Base-by-base conservation (phyloP, 2,329 filamentous ascomycete species). In the Sclerotinia spermophila region DNA sequence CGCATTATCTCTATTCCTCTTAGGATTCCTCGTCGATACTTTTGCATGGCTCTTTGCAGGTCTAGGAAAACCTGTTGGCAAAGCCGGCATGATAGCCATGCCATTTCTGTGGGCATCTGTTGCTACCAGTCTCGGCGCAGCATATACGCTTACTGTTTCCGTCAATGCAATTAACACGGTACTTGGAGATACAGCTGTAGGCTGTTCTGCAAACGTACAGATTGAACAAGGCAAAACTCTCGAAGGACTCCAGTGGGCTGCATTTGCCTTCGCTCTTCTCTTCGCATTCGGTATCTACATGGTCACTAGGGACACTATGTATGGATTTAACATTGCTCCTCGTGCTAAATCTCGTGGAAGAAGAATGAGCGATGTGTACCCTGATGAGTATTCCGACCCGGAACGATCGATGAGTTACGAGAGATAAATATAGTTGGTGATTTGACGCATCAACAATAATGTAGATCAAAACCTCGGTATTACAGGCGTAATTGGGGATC, bases 81-180 rank as follows among this genome's bases (percentile, higher is more conserved):
- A n/a, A 24, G 5, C 10, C 17, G 67, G 67, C 24, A 40, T 42
- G 27, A 24, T 53, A 24, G 67, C 67, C 15, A 61, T 62, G 67
- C 67, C 67, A 42, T 61, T 62, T 35, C 33, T 69, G 21, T 69
- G 67, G 67, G 56, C 58, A 27, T 13, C 56, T 38, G 56, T 61
- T 13, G 67, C 56, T 35, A 33, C 45, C 38, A 61, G 42, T 55
- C 42, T 69, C 7, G 67, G 56, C 30, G 58, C 67, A 48, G 67
- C 67, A 40, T 51, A 61, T 27, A 61, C 56, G 24, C 44, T 69
- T 6, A 69, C 67, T 51, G 44, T 62, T 15, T 48, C 56, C 17
- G n/a, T 69, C 15, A 69, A 69, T 30, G 58, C 56, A 42, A n/a
- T 68, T 55, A 61, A 60, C 8, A 68, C 67, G 6, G 67, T 68